These are phyloP conservation scores for Komagataella pseudopastoris DNA, from an alignment of 805 yeast species.

Conservation along the genomic window DNA sequence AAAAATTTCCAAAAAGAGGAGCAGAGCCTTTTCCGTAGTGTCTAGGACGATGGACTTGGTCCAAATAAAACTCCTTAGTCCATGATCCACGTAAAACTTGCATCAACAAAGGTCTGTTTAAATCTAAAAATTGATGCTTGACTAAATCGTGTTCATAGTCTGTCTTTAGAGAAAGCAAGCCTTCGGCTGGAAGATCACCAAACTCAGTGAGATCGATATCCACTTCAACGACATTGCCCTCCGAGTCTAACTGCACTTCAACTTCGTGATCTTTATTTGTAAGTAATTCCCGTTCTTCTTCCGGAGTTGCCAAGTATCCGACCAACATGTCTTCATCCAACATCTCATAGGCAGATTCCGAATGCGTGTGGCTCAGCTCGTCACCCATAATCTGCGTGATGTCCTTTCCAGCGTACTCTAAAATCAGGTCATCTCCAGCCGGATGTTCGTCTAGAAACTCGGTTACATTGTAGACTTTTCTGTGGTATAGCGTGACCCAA, in stretches of 20 bases:
- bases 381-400: conserved; percentile 69
- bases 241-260: conserved; percentile 25
- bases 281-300: conserved; percentile 62
- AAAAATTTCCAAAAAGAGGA: conserved; percentile 84
- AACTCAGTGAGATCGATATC: conserved; percentile 37
- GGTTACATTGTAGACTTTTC: conserved; percentile 80
- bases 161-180: conserved; percentile 62
- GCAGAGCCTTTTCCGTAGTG: conserved; percentile 98
- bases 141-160: conserved; percentile 59
- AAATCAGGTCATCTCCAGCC: conserved; percentile 45
- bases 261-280: conserved; percentile 45
- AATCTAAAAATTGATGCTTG: conserved; percentile 78
- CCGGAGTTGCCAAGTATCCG: conserved; percentile 71
- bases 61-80: conserved; percentile 80
- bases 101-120: conserved; percentile 64
- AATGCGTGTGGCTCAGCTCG: conserved; percentile 56
- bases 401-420: conserved; percentile 47
- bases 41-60: conserved; percentile 95
- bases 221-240: conserved; percentile 15
- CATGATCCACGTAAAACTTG: conserved; percentile 72
- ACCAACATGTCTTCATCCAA: conserved; percentile 73
- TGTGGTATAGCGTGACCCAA: conserved; percentile 69
- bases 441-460: conserved; percentile 62
- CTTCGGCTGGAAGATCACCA: conserved; percentile 61
- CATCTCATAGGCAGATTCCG: conserved; percentile 82